Base-by-base conservation (phyloP, 176 grass and related monocot genomes). In the Areca catechu region DNA sequence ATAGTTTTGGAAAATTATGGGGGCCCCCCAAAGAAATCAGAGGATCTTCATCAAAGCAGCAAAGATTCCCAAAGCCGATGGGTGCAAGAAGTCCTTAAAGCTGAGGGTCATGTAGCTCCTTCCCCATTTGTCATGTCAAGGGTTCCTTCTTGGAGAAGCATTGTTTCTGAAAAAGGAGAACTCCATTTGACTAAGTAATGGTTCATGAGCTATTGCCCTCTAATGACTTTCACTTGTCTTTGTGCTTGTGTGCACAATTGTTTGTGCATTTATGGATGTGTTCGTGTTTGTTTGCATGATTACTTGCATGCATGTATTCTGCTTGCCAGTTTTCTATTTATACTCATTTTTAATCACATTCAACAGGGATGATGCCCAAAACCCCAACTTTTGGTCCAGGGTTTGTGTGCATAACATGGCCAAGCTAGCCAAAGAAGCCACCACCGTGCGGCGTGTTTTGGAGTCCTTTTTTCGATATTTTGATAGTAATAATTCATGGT, bases 341-440 rank as follows among this genome's bases (percentile, higher is more conserved):
- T 19, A 77, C 24, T 71, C 50, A 48, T 71, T 20, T 37, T 37
- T 37, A 51, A 51, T 66, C 57, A 14, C 66, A 55, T 81, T 60
- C 60, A 80, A 29, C 84, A 98, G 93, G 73, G 87, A 98, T 80
- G 84, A 98, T 20, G 76, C 66, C 30, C 85, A 80, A 80, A 61
- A 73, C 49, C 81, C 87, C 63, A 82, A 81, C 55, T 88, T 98
- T 71, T 98, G 93, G 93, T 85, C 93, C 61, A 98, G 86, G 76
- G 69, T 92, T 50, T 92, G 84, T 71, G 70, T 98, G 58, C 87
- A 91, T 27, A 98, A 98, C 76, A 92, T 92, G 93, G 88, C 93
- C 21, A 92, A 77, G 65, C 73, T 98, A 77, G 80, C 84, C 52
- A 88, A 76, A 69, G 93, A 98, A 64, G 84, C 87, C 15, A 98